phyloP scores from a whole-genome alignment of 2,329 filamentous ascomycete genomes.

The Parafenestella ontariensis region DNA sequence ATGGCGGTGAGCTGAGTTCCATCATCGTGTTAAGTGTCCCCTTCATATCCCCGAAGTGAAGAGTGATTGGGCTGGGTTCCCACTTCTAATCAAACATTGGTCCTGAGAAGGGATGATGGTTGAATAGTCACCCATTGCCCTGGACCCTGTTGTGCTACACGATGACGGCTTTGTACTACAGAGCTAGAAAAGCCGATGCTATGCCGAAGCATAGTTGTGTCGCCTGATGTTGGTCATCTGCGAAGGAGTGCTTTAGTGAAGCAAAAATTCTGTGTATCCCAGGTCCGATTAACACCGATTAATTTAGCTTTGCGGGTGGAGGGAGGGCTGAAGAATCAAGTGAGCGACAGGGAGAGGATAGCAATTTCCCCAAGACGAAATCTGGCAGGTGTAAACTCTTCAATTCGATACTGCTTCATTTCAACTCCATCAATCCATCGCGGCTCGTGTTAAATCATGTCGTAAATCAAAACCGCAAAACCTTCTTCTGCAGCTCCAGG shows the following conservation, averaged over 20 bases:
- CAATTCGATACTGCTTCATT: background rate
- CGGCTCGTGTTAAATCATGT: background rate
- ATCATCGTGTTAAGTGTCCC: background rate
- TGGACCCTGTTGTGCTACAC: background rate
- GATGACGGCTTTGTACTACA: background rate
- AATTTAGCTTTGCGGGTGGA: background rate
- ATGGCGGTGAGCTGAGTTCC: conserved; percentile 17
- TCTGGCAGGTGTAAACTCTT: background rate
- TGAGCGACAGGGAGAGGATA: background rate
- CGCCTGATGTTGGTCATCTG: background rate
- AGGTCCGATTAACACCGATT: background rate
- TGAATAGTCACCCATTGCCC: conserved; percentile 3
- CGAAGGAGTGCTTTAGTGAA: background rate
- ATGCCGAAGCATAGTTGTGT: background rate
- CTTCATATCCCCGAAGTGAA: background rate
- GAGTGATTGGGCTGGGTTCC: conserved; percentile 1
- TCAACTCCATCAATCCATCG: background rate
- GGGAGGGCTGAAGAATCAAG: background rate
- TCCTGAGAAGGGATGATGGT: conserved; percentile 1
- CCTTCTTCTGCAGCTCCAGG: background rate
- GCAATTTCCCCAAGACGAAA: background rate
- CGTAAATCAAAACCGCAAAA: background rate
- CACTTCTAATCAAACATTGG: conserved; percentile 5
- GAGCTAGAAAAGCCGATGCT: background rate
- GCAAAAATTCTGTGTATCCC: background rate